Evolutionary conservation across 768 basidiomycete species (phyloP).

Genomic region (Suillus cothurnatus): DNA sequence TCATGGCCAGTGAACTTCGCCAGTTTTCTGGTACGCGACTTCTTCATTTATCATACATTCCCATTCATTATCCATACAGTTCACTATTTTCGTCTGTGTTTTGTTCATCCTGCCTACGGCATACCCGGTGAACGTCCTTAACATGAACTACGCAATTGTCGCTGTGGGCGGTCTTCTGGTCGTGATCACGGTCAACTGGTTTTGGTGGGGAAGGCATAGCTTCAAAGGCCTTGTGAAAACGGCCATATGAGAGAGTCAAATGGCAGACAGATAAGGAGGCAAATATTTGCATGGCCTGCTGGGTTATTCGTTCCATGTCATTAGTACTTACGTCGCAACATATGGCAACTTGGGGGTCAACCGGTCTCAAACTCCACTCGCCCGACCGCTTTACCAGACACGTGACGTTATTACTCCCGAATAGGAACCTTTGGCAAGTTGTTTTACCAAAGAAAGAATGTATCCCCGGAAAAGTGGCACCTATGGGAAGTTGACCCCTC

Average conservation of each 20-base stretch:
- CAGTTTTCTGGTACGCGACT: conserved; percentile 44
- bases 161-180: conserved; percentile 50
- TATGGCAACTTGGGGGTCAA: too few relatives aligned
- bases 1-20: conserved; percentile 55
- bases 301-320: neutral
- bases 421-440: too few relatives aligned
- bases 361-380: too few relatives aligned
- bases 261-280: neutral
- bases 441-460: too few relatives aligned
- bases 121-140: conserved; percentile 46
- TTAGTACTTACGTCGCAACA: neutral
- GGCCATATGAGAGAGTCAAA: neutral
- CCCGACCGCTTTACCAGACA: too few relatives aligned
- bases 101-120: conserved; percentile 60
- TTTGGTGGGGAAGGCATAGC: conserved; percentile 45
- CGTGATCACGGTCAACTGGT: conserved; percentile 49
- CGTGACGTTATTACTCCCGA: too few relatives aligned
- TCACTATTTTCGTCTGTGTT: conserved; percentile 53
- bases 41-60: neutral
- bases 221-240: conserved; percentile 52
- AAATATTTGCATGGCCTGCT: neutral
- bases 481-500: too few relatives aligned
- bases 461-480: too few relatives aligned
- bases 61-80: conserved; percentile 33
- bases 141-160: conserved; percentile 63